Conservation (phyloP, 2,329 filamentous ascomycete genomes). For the Stagonosporopsis tanaceti region DNA sequence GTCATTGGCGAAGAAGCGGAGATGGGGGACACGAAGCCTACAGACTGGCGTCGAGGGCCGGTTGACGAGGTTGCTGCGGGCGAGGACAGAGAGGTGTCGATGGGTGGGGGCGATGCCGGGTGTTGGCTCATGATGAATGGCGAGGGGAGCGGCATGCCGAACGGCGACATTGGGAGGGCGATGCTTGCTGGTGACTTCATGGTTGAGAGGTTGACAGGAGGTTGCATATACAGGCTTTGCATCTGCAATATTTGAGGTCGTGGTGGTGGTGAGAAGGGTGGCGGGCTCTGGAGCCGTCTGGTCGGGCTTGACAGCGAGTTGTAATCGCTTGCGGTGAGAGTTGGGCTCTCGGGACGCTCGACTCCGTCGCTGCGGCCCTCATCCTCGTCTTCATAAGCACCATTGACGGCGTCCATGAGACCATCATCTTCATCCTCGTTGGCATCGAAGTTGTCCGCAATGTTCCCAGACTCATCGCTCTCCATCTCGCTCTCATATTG, state of each 20-base stretch:
- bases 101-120: slow-evolving; percentile 30
- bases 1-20: slow-evolving; percentile 45
- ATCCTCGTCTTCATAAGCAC: slow-evolving; percentile 30
- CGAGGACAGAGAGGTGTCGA: slow-evolving; percentile 39
- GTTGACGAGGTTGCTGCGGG: slow-evolving; percentile 30
- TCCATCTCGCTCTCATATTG: slow-evolving; percentile 35
- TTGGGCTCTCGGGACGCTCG: slow-evolving; percentile 41
- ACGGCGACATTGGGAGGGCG: slow-evolving; percentile 34
- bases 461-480: slow-evolving; percentile 36
- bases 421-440: slow-evolving; percentile 32
- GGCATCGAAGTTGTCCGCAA: slow-evolving; percentile 29
- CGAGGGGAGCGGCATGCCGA: slow-evolving; percentile 35
- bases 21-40: slow-evolving; percentile 44
- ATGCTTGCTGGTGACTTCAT: slow-evolving; percentile 32
- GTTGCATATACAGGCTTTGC: slow-evolving; percentile 29
- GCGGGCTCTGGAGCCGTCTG: slow-evolving; percentile 13
- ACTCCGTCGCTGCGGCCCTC: slow-evolving; percentile 25
- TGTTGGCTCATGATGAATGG: slow-evolving; percentile 33
- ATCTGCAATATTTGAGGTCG: slow-evolving; percentile 32
- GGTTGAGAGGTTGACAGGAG: slow-evolving; percentile 14
- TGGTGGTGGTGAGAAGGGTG: slow-evolving; percentile 21
- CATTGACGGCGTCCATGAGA: slow-evolving; percentile 41
- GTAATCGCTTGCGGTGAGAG: slow-evolving; percentile 42
- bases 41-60: slow-evolving; percentile 37
- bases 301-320: slow-evolving; percentile 38